Percentiles rank a stretch among this genome's conserved stretches.
Evolutionary conservation across 306 rosid species (phyloP).

Genomic region (Ceratonia siliqua): DNA sequence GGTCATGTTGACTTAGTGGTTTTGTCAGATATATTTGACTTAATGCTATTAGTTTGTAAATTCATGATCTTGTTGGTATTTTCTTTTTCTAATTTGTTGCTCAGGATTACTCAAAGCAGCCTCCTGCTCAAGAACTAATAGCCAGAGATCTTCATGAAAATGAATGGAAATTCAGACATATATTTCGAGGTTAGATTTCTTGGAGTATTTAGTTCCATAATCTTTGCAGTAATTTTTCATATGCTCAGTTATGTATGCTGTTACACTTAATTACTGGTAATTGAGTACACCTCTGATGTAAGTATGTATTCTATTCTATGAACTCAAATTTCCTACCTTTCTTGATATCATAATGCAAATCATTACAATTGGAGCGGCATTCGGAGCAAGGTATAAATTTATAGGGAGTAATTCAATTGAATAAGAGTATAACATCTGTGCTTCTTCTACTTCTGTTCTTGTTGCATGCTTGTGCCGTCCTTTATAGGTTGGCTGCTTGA

Average conservation of each 20-base stretch:
- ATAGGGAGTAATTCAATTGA: no score
- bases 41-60: neutral
- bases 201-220: neutral
- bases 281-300: no score
- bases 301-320: no score
- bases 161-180: no score
- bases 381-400: no score
- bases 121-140: no score
- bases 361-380: no score
- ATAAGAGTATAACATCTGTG: neutral
- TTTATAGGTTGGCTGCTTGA: no score
- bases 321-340: no score
- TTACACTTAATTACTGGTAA: neutral
- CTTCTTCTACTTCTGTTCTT: neutral
- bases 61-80: neutral
- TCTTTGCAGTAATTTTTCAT: neutral
- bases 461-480: neutral
- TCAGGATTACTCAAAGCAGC: conserved; percentile 54
- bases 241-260: neutral
- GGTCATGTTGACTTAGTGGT: conserved; percentile 1
- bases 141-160: no score
- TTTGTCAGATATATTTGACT: conserved; percentile 32
- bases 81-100: neutral
- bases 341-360: no score
- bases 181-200: conserved; percentile 44